Evolutionary conservation across 2,329 filamentous ascomycete species (phyloP).

Genomic region (Leptographium radiaticola): DNA sequence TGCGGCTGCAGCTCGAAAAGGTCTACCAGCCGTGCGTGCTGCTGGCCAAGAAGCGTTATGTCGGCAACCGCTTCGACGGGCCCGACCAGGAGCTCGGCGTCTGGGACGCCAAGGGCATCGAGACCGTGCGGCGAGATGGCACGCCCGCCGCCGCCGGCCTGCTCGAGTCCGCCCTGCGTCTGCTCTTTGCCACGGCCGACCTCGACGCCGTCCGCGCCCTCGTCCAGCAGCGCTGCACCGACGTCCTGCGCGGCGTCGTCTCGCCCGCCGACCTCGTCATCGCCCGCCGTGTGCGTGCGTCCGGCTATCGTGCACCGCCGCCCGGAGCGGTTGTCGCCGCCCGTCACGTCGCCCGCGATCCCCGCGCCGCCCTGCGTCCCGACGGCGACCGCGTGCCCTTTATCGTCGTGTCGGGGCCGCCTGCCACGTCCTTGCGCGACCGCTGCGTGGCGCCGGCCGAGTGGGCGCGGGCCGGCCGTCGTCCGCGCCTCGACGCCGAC

Average conservation of each 20-base stretch:
- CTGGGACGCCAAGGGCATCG: slow-evolving; percentile 96
- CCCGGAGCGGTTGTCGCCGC: slow-evolving; percentile 83
- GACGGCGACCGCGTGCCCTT: slow-evolving; percentile 93
- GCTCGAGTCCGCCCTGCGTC: slow-evolving; percentile 78
- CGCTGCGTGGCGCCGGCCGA: slow-evolving; percentile 82
- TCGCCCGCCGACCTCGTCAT: slow-evolving; percentile 96
- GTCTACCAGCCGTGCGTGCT: slow-evolving; percentile 93
- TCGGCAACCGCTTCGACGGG: slow-evolving; percentile 91
- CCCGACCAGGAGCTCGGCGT: slow-evolving; percentile 64
- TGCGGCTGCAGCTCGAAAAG: slow-evolving; percentile 98
- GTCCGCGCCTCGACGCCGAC: slow-evolving; percentile 76
- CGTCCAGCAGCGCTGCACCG: slow-evolving; percentile 56
- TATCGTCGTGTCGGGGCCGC: slow-evolving; percentile 79
- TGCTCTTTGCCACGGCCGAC: slow-evolving; percentile 83
- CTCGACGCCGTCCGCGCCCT: slow-evolving; percentile 79
- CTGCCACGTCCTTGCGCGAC: slow-evolving; percentile 74
- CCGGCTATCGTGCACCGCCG: slow-evolving; percentile 72
- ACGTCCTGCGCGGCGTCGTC: slow-evolving; percentile 81
- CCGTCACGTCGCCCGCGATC: slow-evolving; percentile 74
- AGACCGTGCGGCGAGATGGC: slow-evolving; percentile 89
- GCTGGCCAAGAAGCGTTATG: slow-evolving; percentile 93
- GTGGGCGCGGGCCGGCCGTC: slow-evolving; percentile 48
- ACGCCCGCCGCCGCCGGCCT: slow-evolving; percentile 95
- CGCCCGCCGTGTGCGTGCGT: slow-evolving; percentile 66
- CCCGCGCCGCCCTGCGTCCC: slow-evolving; percentile 80